Evolutionary conservation across 2,329 filamentous ascomycete species (phyloP).

Genomic region (Colletotrichum sidae): DNA sequence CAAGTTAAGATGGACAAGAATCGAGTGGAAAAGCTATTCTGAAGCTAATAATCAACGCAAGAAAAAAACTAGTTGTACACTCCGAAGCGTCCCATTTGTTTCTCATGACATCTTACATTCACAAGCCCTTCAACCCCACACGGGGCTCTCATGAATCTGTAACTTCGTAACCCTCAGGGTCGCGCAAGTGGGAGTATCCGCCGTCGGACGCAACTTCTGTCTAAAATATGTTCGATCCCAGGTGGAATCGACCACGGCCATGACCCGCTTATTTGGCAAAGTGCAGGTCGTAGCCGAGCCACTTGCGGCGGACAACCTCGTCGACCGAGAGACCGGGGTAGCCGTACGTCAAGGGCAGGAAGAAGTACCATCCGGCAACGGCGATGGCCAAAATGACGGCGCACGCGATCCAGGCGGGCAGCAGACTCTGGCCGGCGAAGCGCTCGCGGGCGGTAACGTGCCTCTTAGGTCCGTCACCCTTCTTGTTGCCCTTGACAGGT

Average conservation of each 20-base stretch:
- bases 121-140: conserved; percentile 2
- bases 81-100: conserved; percentile 23
- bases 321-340: conserved; percentile 87
- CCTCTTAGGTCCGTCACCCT: conserved; percentile 57
- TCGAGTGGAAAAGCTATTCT: background rate
- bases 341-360: conserved; percentile 94
- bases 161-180: conserved; percentile 14
- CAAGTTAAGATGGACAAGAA: background rate
- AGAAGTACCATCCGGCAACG: conserved; percentile 88
- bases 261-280: conserved; percentile 86
- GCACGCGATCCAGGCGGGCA: conserved; percentile 83
- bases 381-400: conserved; percentile 75
- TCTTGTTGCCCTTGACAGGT: conserved; percentile 60
- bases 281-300: conserved; percentile 96
- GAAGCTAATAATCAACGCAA: conserved; percentile 21
- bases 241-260: background rate
- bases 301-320: conserved; percentile 86
- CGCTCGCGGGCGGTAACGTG: conserved; percentile 85
- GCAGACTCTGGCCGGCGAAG: conserved; percentile 80
- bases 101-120: conserved; percentile 29
- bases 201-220: conserved; percentile 12
- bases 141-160: conserved; percentile 19
- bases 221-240: conserved; percentile 1
- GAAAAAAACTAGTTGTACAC: conserved; percentile 32
- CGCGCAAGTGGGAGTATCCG: conserved; percentile 14